Conservation (phyloP, 2,329 filamentous ascomycete species). For the Raffaelea arxii region DNA sequence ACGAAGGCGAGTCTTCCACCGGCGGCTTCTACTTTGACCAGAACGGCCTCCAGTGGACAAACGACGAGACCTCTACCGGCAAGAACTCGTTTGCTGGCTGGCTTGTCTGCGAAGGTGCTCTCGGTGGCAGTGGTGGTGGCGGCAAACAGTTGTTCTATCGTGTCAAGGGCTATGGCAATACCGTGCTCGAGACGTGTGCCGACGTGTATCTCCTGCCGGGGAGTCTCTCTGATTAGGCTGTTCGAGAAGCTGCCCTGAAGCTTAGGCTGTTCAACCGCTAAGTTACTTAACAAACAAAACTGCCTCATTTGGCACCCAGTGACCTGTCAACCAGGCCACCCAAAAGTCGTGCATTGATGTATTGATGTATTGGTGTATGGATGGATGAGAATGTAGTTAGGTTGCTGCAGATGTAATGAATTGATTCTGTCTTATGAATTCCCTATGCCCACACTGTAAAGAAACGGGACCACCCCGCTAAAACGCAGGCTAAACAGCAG, state of each 20-base stretch:
- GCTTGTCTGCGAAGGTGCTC: not conserved
- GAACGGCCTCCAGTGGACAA: constrained; percentile 1
- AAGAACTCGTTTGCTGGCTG: not conserved
- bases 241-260: not conserved
- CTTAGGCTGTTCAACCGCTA: not conserved
- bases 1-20: not conserved
- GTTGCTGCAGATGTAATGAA: too few relatives aligned
- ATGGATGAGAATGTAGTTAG: too few relatives aligned
- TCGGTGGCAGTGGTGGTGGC: not conserved
- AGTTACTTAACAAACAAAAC: not conserved
- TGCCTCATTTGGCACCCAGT: too few relatives aligned
- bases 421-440: too few relatives aligned
- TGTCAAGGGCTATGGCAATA: not conserved
- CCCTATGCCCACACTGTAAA: too few relatives aligned
- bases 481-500: too few relatives aligned
- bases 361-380: too few relatives aligned
- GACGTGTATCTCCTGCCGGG: constrained; percentile 1
- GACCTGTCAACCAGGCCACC: too few relatives aligned
- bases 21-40: not conserved
- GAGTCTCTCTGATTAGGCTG: too few relatives aligned
- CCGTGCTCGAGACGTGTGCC: not conserved
- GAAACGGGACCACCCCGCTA: too few relatives aligned
- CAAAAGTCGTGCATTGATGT: too few relatives aligned
- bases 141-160: constrained; percentile 4
- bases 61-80: not conserved